Conservation (phyloP, 192 early-diverging fungal genomes). For the Mortierella hygrophila region DNA sequence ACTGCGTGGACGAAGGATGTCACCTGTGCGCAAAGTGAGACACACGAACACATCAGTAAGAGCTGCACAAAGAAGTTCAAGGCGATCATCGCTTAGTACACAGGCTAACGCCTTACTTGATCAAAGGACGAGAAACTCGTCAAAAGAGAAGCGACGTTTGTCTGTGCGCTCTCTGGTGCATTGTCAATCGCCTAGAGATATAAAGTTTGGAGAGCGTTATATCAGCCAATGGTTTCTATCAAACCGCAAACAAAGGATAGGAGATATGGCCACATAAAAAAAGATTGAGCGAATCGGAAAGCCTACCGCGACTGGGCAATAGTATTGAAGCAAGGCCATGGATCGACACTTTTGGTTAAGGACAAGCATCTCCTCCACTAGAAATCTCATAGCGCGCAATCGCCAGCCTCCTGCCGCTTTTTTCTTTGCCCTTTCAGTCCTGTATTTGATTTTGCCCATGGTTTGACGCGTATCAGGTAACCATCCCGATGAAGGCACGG, state of each 20-base stretch:
- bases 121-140: conserved; percentile 13
- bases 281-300: background rate
- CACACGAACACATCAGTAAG: background rate
- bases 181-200: conserved; percentile 20
- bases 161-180: background rate
- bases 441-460: background rate
- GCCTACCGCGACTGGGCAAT: conserved; percentile 62
- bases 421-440: background rate
- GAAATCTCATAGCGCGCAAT: conserved; percentile 27
- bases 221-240: background rate
- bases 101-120: background rate
- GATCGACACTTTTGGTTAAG: conserved; percentile 59
- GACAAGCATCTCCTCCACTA: conserved; percentile 59
- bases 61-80: background rate
- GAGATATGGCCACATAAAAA: background rate
- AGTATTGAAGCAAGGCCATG: conserved; percentile 56
- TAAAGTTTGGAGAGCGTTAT: background rate
- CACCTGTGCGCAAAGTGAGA: conserved; percentile 44
- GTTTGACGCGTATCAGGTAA: too few relatives aligned
- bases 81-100: background rate
- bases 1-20: conserved; percentile 62
- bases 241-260: background rate
- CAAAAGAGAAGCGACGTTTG: conserved; percentile 12
- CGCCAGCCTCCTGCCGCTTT: conserved; percentile 15
- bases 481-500: background rate